Percentiles rank a stretch among this genome's conserved stretches.
Evolutionary conservation across 768 basidiomycete genomes (phyloP).

Genomic region (Kwoniella botswanensis): DNA sequence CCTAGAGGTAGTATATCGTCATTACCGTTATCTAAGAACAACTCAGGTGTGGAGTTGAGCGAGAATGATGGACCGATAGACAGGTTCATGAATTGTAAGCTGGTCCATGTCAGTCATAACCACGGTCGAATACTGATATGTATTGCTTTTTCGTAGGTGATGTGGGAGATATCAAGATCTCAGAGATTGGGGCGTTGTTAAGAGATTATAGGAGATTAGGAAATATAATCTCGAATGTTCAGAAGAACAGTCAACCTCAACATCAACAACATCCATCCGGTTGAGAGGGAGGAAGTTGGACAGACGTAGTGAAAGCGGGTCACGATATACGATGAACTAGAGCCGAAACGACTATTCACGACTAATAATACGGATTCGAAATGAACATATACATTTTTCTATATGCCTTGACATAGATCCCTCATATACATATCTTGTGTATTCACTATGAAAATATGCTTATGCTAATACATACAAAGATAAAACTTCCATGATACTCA

Average conservation of each 20-base stretch:
- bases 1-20: conserved; percentile 29
- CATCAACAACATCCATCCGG: not conserved
- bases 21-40: conserved; percentile 11
- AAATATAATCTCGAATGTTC: conserved; percentile 23
- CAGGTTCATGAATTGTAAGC: conserved; percentile 50
- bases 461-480: not conserved
- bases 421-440: not conserved
- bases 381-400: not conserved
- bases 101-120: not conserved
- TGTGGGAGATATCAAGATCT: conserved; percentile 76
- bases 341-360: not conserved
- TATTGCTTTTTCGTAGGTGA: conserved; percentile 62
- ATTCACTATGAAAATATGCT: not conserved
- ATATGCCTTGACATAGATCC: not conserved
- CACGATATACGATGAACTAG: not conserved
- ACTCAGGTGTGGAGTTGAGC: conserved; percentile 1
- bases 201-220: conserved; percentile 78
- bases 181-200: conserved; percentile 80
- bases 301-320: not conserved
- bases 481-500: not conserved
- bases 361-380: not conserved
- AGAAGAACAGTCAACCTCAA: conserved; percentile 8
- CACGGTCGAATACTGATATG: not conserved
- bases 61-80: conserved; percentile 59
- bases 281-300: not conserved